Evolutionary conservation across 2,329 filamentous ascomycete genomes (phyloP).

Genomic region (Elsinoe fawcettii): DNA sequence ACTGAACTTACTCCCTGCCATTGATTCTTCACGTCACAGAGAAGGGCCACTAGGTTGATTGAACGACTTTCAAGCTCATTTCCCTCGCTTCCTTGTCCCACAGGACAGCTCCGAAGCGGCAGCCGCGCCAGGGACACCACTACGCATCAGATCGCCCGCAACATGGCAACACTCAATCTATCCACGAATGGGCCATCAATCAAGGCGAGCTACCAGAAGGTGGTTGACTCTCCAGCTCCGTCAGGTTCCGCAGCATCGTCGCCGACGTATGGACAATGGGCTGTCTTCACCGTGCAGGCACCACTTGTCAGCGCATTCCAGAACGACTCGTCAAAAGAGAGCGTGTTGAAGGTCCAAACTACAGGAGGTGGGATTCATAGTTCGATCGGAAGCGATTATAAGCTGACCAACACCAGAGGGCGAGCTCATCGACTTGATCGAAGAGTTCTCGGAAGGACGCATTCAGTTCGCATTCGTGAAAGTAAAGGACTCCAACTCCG

Average conservation of each 20-base stretch:
- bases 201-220: constrained; percentile 53
- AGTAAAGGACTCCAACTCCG: constrained; percentile 88
- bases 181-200: constrained; percentile 48
- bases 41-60: background rate
- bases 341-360: constrained; percentile 85
- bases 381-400: background rate
- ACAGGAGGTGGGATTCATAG: constrained; percentile 60
- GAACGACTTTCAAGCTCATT: no score
- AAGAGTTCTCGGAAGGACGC: constrained; percentile 93
- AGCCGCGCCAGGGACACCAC: background rate
- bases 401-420: constrained; percentile 54
- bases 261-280: constrained; percentile 85
- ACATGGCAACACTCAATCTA: constrained; percentile 62
- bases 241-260: constrained; percentile 56
- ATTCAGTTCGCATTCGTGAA: constrained; percentile 97
- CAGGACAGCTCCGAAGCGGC: background rate
- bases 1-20: background rate
- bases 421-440: constrained; percentile 79
- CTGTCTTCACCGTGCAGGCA: constrained; percentile 84
- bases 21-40: background rate
- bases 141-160: constrained; percentile 28
- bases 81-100: no score
- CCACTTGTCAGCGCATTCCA: constrained; percentile 91
- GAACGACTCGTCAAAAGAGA: constrained; percentile 77
- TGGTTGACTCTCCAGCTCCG: constrained; percentile 54